Evolutionary conservation across 805 yeast species (phyloP).

Genomic region (Ogataea nitratoaversa): DNA sequence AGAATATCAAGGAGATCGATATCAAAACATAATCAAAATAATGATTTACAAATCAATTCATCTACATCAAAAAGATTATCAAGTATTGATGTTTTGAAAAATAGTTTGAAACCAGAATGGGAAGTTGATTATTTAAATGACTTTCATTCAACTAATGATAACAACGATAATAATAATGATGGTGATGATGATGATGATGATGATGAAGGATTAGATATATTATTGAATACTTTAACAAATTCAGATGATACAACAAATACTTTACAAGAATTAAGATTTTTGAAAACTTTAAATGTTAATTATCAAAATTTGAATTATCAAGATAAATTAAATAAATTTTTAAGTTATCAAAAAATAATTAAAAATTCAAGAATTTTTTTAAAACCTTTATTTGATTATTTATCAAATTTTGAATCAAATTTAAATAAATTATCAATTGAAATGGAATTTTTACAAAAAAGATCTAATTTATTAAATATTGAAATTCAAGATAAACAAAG

Average conservation of each 20-base stretch:
- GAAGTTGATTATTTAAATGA: conserved; percentile 24
- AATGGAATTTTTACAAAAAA: conserved; percentile 53
- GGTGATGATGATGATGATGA: conserved; percentile 8
- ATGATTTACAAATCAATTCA: no score
- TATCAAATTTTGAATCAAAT: conserved; percentile 54
- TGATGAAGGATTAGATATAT: conserved; percentile 11
- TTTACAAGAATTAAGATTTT: conserved; percentile 22
- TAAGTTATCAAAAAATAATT: conserved; percentile 25
- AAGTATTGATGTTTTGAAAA: conserved; percentile 13
- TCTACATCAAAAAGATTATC: no score
- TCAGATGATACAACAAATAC: conserved; percentile 8
- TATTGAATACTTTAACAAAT: conserved; percentile 7
- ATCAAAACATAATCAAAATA: conserved; percentile 24
- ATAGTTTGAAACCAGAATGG: conserved; percentile 26
- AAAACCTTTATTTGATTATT: conserved; percentile 48
- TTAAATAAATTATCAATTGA: conserved; percentile 53
- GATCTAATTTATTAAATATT: conserved; percentile 45
- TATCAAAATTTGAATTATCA: conserved; percentile 8
- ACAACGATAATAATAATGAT: conserved; percentile 12
- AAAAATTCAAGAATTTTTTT: conserved; percentile 33
- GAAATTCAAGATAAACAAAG: conserved; percentile 45
- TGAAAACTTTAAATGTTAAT: conserved; percentile 15
- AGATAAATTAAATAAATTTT: conserved; percentile 21
- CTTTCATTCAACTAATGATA: conserved; percentile 12
- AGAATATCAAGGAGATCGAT: conserved; percentile 28